Base-by-base conservation (phyloP, 1,284 basidiomycete genomes). In the Rhodotorula glutinis region DNA sequence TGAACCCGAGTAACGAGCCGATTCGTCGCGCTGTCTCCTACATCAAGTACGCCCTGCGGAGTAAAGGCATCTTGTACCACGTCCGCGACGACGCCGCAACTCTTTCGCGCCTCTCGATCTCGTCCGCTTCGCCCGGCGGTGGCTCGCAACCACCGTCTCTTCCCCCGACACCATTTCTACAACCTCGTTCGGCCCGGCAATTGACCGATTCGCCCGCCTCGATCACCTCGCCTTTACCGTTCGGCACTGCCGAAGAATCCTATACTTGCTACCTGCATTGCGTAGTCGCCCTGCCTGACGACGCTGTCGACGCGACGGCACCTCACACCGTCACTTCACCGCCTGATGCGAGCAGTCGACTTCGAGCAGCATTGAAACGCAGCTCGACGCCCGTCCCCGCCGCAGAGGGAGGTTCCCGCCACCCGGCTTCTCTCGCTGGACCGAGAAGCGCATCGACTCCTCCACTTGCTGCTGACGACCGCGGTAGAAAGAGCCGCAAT, bases 1-100 rank as follows among this genome's bases (percentile, higher is more conserved):
- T 73, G 44, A 82, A 82, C 67, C 79, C 79, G 11, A 63, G 71
- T 2, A 64, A 75, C 27, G 77, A 80, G 66, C 75, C 77, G 21
- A 74, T 79, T n/a, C 68, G 72, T 30, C 76, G 79, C 30, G 76
- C 80, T 23, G 63, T 79, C 53, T 44, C 77, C 25, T 82, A 80
- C 66, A 69, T 82, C 71, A 81, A 81, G 69, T 82, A 84, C 67
- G 80, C 82, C 38, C 74, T 84, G 13, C 81, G 83, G 19, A 83
- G 80, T 27, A 77, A 79, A 0, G 83, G 83, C 2, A 82, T 84
- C 62, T 74, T 84, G 33, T 84, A 83, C 72, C 83, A 84, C 73
- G 78, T 77, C 19, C 62, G 79, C 9, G 65, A 63, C n/a, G 56
- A 67, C 33, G n/a, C 44, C 21, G 38, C 43, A n/a, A 47, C 57